Percentiles rank a stretch among this genome's conserved stretches.
phyloP scores from a whole-genome alignment of 2,329 filamentous ascomycete genomes.

The Diplocarpon rosae region DNA sequence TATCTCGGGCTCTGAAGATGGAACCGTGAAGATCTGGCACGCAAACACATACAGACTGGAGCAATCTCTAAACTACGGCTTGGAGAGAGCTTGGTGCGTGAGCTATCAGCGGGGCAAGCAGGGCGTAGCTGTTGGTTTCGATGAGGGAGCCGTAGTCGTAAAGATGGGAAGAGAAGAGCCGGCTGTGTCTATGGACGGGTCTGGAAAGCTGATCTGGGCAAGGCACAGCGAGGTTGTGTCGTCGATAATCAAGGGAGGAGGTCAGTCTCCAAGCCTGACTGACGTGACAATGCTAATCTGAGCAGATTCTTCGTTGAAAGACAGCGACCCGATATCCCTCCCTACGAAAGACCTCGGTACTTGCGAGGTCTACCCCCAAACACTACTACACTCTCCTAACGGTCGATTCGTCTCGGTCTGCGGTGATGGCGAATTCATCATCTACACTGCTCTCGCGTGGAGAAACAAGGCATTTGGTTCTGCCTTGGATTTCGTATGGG shows the following conservation, averaged over 20 bases:
- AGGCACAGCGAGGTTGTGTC: constrained; percentile 92
- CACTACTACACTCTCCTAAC: constrained; percentile 90
- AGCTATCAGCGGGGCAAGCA: constrained; percentile 91
- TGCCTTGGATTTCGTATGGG: constrained; percentile 94
- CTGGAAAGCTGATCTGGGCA: constrained; percentile 93
- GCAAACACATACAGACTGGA: constrained; percentile 95
- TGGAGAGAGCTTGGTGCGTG: constrained; percentile 96
- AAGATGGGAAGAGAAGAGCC: constrained; percentile 97
- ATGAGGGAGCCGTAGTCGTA: constrained; percentile 94
- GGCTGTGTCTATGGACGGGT: constrained; percentile 92
- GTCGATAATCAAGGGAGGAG: constrained; percentile 83
- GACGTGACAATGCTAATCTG: constrained; percentile 22
- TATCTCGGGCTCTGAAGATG: constrained; percentile 94
- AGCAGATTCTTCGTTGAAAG: constrained; percentile 67
- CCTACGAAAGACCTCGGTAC: constrained; percentile 91
- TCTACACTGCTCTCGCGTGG: constrained; percentile 93
- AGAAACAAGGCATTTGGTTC: constrained; percentile 96
- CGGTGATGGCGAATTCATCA: constrained; percentile 97
- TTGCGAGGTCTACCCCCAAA: constrained; percentile 94
- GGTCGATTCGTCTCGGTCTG: constrained; percentile 81
- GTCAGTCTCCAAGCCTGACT: constrained; percentile 29
- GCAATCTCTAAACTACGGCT: constrained; percentile 88
- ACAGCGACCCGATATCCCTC: constrained; percentile 75
- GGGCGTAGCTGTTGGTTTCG: constrained; percentile 89
- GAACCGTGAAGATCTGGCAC: constrained; percentile 96